Evolutionary conservation across 2,329 filamentous ascomycete species (phyloP), one percentile per base, ranked within the genome.

Genomic region (Sporothrix globosa): DNA sequence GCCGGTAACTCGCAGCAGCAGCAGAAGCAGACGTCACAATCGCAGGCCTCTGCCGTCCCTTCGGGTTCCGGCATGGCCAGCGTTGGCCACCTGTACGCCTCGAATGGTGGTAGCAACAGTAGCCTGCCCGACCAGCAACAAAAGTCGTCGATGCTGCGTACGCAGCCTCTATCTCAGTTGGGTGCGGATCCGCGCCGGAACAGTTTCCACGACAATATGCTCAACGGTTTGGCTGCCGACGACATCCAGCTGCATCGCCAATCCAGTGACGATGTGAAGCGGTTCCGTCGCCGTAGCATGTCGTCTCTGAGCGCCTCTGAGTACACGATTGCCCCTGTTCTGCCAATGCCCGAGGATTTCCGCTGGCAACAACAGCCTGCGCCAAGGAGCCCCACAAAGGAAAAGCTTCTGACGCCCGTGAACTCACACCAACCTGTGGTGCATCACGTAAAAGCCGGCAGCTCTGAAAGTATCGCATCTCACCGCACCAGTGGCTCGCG

Each of bases 261-360:
- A 69, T 79, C 81, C n/a, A 80, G 87, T 21, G 92, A 95, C 39
- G 85, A 91, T 48, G 87, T 89, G 11, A 93, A 91, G 80, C 87
- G 92, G 77, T 91, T 93, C 80, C 87, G 93, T 75, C 88, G 93
- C 77, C 89, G 93, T 74, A 97, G 93, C 80, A 87, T 96, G 82
- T 92, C 92, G 74, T 90, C 88, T 21, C 80, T 86, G 72, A 84
- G 87, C 79, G 80, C 81, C 76, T 74, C 81, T 75, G 81, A 83
- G 72, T 81, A 81, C 74, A 77, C 79, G 69, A 80, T 76, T 72
- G 76, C 78, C 73, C 68, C 80, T 75, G 78, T 78, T 72, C 76
- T 79, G 68, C 78, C 77, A 75, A 79, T 77, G 72, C 76, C 78
- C 72, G 78, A 77, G 72, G 79, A 81, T 73, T 74, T 76, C 69